Conservation (phyloP, 306 rosid species). For the Vigna hirtella region DNA sequence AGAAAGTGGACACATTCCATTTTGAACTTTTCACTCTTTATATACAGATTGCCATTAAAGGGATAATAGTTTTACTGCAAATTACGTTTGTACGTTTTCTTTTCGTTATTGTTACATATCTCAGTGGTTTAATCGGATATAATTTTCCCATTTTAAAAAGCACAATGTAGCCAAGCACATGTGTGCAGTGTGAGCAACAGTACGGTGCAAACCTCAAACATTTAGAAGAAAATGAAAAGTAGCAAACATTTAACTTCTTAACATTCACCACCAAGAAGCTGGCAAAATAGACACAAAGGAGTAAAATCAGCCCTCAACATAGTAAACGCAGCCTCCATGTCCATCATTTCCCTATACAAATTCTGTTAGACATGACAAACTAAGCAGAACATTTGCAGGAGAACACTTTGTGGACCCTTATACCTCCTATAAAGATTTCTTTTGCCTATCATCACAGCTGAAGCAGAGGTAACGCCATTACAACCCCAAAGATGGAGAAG, state of each 20-base stretch:
- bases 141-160: constrained; percentile 32
- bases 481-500: constrained; percentile 84
- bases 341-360: constrained; percentile 60
- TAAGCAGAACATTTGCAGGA: constrained; percentile 50
- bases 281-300: constrained; percentile 56
- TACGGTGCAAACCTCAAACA: constrained; percentile 42
- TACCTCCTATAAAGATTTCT: constrained; percentile 32
- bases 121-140: background rate
- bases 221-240: constrained; percentile 43
- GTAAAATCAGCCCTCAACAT: constrained; percentile 45
- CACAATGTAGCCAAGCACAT: constrained; percentile 20
- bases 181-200: constrained; percentile 24
- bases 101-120: too few relatives aligned
- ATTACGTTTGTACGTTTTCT: background rate
- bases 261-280: constrained; percentile 48
- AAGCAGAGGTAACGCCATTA: constrained; percentile 95
- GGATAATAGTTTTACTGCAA: background rate
- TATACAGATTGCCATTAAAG: background rate
- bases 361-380: constrained; percentile 59
- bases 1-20: background rate
- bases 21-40: background rate
- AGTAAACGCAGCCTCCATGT: constrained; percentile 53
- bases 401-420: constrained; percentile 38
- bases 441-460: constrained; percentile 64
- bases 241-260: constrained; percentile 48